Evolutionary conservation across 2,329 filamentous ascomycete genomes (phyloP), one percentile per base, ranked within the genome.

Genomic region (Aspergillus awamori): DNA sequence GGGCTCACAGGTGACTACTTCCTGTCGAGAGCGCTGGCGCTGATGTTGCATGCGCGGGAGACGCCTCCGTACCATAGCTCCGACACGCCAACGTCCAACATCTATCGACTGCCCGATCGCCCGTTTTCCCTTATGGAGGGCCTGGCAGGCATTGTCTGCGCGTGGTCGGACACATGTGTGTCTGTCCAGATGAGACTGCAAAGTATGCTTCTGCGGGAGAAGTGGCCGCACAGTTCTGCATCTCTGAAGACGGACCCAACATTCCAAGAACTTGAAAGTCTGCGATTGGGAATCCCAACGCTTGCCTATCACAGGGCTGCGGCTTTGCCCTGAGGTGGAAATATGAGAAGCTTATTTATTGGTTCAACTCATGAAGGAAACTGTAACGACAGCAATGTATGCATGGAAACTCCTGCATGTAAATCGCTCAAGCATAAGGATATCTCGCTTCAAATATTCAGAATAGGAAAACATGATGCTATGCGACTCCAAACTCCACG

Each of bases 61-160:
- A 77, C 76, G 7, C 71, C 66, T 10, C 77, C 77, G 3, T 79
- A 74, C 53, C 73, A 66, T 39, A 67, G 53, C 17, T 59, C 61
- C 0, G 43, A 64, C 11, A 26, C 60, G 36, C 59, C 57, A 17
- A 60, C 64, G 5, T 64, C 63, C 3, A 66, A 69, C 49, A 67
- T 74, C 22, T 79, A 77, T 49, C 75, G 77, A n/a, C 69, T 76
- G 67, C 77, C 77, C 2, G 77, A 80, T 66, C 70, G 69, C 20
- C 76, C 78, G 5, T 79, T 74, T 55, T 72, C 72, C 30, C 66
- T 79, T 17, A 77, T 73, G 24, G 77, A 80, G 55, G 78, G 78
- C 1, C 65, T 80, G 8, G 67, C 77, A 1, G 78, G 78, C 1
- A 77, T 70, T 33, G 49, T 79, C 2, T 77, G 76, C 60, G 77